Base-by-base conservation (phyloP, 1,284 basidiomycete species). In the Trichosporon sp. region DNA sequence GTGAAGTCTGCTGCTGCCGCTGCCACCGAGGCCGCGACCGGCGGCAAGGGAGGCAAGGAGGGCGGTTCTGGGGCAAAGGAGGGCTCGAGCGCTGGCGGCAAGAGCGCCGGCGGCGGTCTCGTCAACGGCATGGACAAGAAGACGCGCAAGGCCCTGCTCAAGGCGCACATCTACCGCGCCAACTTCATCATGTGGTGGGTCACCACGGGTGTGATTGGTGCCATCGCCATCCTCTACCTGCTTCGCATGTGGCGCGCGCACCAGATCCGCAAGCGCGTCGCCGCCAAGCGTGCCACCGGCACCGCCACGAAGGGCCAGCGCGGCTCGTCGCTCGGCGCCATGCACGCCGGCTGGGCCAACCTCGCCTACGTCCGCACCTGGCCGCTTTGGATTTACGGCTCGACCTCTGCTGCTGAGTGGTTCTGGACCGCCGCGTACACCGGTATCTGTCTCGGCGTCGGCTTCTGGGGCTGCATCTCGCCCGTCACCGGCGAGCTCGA, bases 401-500 rank as follows among this genome's bases (percentile, higher is more conserved):
- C 47, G 15, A 65, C 62, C 8, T 67, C 53, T 6, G 63, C 67
- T 12, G 69, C 69, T 3, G 71, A 72, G 62, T 64, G 64, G 53
- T 68, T 64, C 58, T 72, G 71, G 68, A 70, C 68, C 7, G 32
- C 38, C 2, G 65, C 68, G 3, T 72, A 72, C 66, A 68, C 51
- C 11, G 68, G 68, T n/a, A 65, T 70, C 29, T 62, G 62, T 2
- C 66, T 72, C 4, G 71, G 68, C 2, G 31, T 70, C 11, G 65
- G 65, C 2, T 70, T 70, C 65, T 70, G 66, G 66, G 65, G 68
- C 4, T 53, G 60, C n/a, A 64, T 56, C 35, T 53, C 47, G 6
- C 47, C 47, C 47, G 23, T 56, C 13, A n/a, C 29, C 21, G 71
- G 68, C 15, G 56, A 32, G 15, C n/a, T 72, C 38, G 68, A 72